Conservation (phyloP, 495 filamentous ascomycete species). For the Amniculicola lignicola region DNA sequence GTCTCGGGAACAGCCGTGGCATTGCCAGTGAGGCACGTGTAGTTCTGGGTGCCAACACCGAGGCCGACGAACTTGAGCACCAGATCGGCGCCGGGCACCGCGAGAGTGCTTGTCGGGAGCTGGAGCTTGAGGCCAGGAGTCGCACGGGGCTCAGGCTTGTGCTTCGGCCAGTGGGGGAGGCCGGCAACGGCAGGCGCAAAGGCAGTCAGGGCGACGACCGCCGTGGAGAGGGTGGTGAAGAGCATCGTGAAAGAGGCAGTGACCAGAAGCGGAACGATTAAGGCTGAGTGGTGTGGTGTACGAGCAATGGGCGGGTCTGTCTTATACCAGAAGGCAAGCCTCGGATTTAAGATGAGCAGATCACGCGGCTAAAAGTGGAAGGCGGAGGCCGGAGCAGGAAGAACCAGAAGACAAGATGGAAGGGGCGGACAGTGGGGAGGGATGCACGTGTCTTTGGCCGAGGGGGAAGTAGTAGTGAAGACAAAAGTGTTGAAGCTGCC, state of each 20-base stretch:
- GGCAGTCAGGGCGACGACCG: conserved; percentile 11
- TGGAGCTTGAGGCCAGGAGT: neutral
- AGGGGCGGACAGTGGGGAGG: neutral
- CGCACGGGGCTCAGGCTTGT: neutral
- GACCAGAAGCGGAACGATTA: neutral
- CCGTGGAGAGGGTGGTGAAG: conserved; percentile 15
- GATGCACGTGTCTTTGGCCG: neutral
- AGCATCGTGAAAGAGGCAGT: conserved; percentile 17
- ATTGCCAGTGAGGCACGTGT: conserved; percentile 28
- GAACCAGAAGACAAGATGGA: neutral
- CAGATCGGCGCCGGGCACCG: conserved; percentile 12
- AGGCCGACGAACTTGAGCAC: conserved; percentile 33
- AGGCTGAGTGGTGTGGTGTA: neutral
- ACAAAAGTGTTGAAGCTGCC: too few species aligned
- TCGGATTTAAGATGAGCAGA: neutral
- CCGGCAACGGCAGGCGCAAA: conserved; percentile 8
- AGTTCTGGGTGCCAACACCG: conserved; percentile 36
- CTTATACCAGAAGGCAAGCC: too few species aligned
- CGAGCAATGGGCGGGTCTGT: too few species aligned
- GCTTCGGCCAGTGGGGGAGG: neutral
- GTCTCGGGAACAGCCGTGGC: conserved; percentile 18
- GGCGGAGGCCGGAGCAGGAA: too few species aligned
- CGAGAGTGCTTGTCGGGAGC: conserved; percentile 21
- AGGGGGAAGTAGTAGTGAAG: too few species aligned
- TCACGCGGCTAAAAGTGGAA: neutral